Evolutionary conservation across 306 rosid genomes (phyloP).

Genomic region (Macrotyloma uniflorum): DNA sequence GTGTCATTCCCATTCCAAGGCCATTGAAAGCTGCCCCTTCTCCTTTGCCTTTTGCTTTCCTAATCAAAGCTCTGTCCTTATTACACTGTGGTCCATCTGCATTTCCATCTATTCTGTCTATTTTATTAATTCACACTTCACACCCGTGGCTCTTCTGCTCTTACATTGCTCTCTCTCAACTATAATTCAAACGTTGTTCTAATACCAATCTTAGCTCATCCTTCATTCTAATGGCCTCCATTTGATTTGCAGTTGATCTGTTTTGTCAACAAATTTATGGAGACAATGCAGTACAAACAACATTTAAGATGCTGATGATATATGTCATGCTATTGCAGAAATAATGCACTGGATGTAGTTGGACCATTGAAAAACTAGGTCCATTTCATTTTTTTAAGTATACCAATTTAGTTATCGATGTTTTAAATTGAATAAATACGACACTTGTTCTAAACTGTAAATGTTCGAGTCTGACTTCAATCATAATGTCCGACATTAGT

Average conservation of each 20-base stretch:
- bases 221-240: not conserved
- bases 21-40: constrained; percentile 42
- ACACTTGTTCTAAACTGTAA: not conserved
- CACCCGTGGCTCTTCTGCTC: not conserved
- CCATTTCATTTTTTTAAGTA: not conserved
- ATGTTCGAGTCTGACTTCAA: not conserved
- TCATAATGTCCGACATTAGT: not conserved
- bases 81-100: constrained; percentile 15
- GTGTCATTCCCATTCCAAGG: constrained; percentile 41
- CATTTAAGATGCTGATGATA: not conserved
- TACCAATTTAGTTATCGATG: not conserved
- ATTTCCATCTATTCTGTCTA: not conserved
- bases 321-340: not conserved
- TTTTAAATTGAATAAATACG: not conserved
- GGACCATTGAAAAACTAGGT: not conserved
- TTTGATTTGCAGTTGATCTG: constrained; percentile 9
- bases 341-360: not conserved
- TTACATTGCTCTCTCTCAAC: constrained; percentile 7
- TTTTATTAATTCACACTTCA: not conserved
- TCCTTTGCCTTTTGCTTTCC: constrained; percentile 41
- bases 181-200: not conserved
- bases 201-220: not conserved
- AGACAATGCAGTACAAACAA: not conserved
- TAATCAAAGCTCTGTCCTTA: constrained; percentile 16
- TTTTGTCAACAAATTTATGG: not conserved